Evolutionary conservation across 371 early-diverging fungal genomes (phyloP), one percentile per base, ranked within the genome.

Genomic region (Mortierella sp.): DNA sequence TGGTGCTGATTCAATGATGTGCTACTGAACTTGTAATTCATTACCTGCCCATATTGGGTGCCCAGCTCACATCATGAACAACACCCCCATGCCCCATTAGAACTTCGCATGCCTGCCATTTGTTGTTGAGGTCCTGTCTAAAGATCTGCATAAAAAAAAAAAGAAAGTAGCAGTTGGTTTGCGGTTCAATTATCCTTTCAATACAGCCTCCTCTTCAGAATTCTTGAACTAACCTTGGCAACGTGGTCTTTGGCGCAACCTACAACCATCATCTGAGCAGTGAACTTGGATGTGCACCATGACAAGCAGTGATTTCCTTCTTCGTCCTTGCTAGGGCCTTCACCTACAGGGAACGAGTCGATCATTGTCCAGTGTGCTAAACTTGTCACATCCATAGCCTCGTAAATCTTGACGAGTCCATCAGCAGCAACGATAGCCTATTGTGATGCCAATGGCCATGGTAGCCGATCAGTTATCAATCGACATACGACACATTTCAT

Each of bases 321-420:
- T 0, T 85, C 87, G 63, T 90, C 91, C 35, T 85, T 83, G 19
- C 68, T 75, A 3, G 77, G 72, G 10, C 82, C 75, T 43, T 69
- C 70, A 15, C 81, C 72, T 1, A 84, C 81, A 35, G 89, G 87
- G 34, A 95, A 89, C 43, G 90, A 89, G 32, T 88, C 94, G 86
- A 91, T 90, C 68, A 93, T 87, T 7, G 93, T 89, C 97, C 97
- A 97, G 65, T 91, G 89, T 10, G 88, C 81, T 28, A 96, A 75
- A 60, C 94, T 94, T 12, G 93, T 89, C 1, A 93, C 90, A 61
- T 97, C 96, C 71, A 92, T 83, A 1, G 96, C 95, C 83, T 97
- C 96, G 75, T 97, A 97, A 61, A 98, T 93, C 64, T 96, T 87
- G 37, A 97, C 89, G 45, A 88, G 86, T 23, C 97, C 97, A 85